A percentile compares a stretch with the other conserved stretches of the same genome.
phyloP scores from a whole-genome alignment of 2,329 filamentous ascomycete genomes.

The Cercospora berteroae region DNA sequence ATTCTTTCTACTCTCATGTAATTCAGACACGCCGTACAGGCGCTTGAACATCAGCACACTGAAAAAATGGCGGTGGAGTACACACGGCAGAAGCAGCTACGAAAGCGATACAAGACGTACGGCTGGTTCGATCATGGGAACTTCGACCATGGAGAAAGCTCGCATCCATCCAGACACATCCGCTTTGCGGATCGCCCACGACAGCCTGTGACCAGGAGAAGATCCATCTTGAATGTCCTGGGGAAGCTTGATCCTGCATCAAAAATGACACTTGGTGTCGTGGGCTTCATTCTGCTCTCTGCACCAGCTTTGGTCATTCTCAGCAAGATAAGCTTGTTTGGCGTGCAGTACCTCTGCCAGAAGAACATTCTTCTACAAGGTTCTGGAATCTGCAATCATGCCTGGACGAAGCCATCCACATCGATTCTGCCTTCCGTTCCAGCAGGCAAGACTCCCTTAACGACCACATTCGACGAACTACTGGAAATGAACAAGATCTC shows the following conservation, averaged over 20 bases:
- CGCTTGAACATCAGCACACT: neutral
- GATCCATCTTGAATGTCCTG: too few species aligned
- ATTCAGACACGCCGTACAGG: neutral
- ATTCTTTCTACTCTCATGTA: neutral
- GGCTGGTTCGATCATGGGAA: conserved; percentile 15
- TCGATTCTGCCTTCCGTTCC: neutral
- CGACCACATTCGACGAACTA: conserved; percentile 7
- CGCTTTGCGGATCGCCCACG: neutral
- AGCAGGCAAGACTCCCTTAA: conserved; percentile 8
- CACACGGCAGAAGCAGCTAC: neutral
- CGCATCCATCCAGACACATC: neutral
- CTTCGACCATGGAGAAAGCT: conserved; percentile 3
- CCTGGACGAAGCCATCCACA: conserved; percentile 1
- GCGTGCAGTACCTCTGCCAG: conserved; percentile 1
- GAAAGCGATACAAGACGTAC: conserved; percentile 4
- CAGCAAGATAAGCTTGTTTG: neutral
- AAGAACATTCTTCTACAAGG: neutral
- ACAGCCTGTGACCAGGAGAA: neutral
- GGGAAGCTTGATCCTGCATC: neutral
- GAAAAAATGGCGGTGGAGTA: neutral
- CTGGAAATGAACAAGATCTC: conserved; percentile 10
- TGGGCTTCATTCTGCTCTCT: neutral
- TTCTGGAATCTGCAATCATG: neutral
- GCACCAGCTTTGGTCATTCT: neutral
- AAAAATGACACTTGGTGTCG: neutral